Evolutionary conservation across 257 asterid genomes (phyloP).

Genomic region (Capsicum baccatum): DNA sequence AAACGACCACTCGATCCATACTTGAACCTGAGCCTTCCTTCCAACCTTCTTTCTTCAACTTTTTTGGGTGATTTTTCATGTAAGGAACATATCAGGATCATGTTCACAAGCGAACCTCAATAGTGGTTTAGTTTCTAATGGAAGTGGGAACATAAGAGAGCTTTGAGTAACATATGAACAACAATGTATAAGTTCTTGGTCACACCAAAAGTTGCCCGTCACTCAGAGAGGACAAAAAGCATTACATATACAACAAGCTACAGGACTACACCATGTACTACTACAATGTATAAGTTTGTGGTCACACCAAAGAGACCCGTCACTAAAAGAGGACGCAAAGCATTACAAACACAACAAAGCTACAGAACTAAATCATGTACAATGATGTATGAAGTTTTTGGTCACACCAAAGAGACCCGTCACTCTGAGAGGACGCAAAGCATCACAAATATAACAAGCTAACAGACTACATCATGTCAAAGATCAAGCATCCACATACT

Average conservation of each 20-base stretch:
- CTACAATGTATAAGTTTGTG: slow-evolving; percentile 19
- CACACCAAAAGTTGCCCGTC: slow-evolving; percentile 10
- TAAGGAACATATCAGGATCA: neutral
- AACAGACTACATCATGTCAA: neutral
- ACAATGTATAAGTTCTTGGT: slow-evolving; percentile 25
- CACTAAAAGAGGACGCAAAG: slow-evolving; percentile 33
- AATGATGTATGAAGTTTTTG: slow-evolving; percentile 19
- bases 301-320: slow-evolving; percentile 33
- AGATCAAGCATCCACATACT: slow-evolving; percentile 24
- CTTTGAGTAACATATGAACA: slow-evolving; percentile 6
- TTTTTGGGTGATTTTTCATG: neutral
- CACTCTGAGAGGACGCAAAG: slow-evolving; percentile 33
- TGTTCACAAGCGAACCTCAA: neutral
- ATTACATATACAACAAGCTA: slow-evolving; percentile 2
- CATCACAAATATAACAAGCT: slow-evolving; percentile 6
- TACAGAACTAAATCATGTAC: slow-evolving; percentile 27
- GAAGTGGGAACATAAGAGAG: neutral
- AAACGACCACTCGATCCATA: neutral
- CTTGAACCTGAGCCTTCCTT: slow-evolving; percentile 4
- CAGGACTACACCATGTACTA: slow-evolving; percentile 16
- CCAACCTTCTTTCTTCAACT: neutral
- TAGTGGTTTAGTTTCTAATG: neutral
- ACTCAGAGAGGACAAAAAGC: slow-evolving; percentile 21
- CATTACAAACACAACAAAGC: neutral
- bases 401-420: slow-evolving; percentile 34